Evolutionary conservation across 2,329 filamentous ascomycete species (phyloP).

Genomic region (Fusarium heterosporum): DNA sequence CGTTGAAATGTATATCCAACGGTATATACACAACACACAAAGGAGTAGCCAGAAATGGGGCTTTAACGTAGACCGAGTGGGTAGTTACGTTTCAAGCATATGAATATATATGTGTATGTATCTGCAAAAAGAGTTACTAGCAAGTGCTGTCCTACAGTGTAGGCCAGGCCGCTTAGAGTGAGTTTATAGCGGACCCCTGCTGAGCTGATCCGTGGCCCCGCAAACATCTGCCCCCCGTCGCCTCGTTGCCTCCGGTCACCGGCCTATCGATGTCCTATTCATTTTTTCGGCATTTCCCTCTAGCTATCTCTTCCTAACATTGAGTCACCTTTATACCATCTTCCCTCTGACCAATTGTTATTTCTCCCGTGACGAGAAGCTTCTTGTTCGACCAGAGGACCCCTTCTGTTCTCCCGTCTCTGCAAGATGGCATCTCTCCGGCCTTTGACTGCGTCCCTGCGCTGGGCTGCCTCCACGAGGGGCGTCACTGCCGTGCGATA

Average conservation of each 20-base stretch:
- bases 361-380: constrained; percentile 39
- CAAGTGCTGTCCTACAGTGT: not conserved
- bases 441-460: constrained; percentile 56
- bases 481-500: constrained; percentile 51
- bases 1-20: not conserved
- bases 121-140: not conserved
- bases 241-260: constrained; percentile 45
- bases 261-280: constrained; percentile 42
- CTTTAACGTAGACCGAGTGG: no score
- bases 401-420: constrained; percentile 36
- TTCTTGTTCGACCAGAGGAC: constrained; percentile 46
- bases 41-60: not conserved
- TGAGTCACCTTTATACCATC: constrained; percentile 43
- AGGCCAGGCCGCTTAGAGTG: not conserved
- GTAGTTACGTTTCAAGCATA: no score
- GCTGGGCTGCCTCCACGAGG: constrained; percentile 50
- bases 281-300: constrained; percentile 45
- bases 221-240: constrained; percentile 8
- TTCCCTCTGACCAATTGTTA: constrained; percentile 27
- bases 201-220: constrained; percentile 42
- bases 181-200: constrained; percentile 29
- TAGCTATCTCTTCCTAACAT: constrained; percentile 31
- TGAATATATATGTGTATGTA: not conserved
- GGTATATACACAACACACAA: not conserved
- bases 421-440: constrained; percentile 60